Evolutionary conservation across 345 rosid genomes (phyloP), one percentile per base, ranked within the genome.

Genomic region (Salix exigua): DNA sequence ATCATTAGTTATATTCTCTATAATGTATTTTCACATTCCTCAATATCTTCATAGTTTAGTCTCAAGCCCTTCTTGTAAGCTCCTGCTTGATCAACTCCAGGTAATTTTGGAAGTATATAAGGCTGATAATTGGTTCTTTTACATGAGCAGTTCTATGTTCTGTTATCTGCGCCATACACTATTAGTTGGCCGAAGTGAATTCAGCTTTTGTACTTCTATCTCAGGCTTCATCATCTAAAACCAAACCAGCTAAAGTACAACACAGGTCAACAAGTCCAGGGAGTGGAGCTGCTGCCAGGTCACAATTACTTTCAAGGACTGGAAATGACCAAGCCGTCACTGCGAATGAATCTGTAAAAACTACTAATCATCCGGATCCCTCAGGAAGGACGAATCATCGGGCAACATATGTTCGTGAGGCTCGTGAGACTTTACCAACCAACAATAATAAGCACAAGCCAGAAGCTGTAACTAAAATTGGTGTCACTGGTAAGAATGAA

Each of bases 141-240:
- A 10, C 10, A n/a, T 19, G 10, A 75, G 19, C 35, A 17, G 6
- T 33, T 55, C 25, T 55, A 17, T 66, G 16, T 75, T 10, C 11
- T 44, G n/a, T 46, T 30, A 7, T 28, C 26, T 62, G 50, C 12
- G 17, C 71, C 30, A 7, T 70, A 19, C 25, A 25, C 30, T 25
- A 37, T 10, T 18, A 21, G 19, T 40, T 73, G 63, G 51, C 26
- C 33, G 51, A 68, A 51, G 18, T 69, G 4, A 33, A 62, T 33
- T 28, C n/a, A 10, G 31, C 4, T 28, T 55, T 51, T 61, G 14
- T 71, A 5, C 80, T 63, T 58, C 46, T 48, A 66, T 72, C 66
- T 48, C 75, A 85, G 89, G 82, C 81, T 51, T 73, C 64, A 38
- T 62, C 79, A 60, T 78, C 77, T 26, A 86, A 71, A 71, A 28